phyloP scores from a whole-genome alignment of 2,329 filamentous ascomycete species.

The Pezicula carpinea region DNA sequence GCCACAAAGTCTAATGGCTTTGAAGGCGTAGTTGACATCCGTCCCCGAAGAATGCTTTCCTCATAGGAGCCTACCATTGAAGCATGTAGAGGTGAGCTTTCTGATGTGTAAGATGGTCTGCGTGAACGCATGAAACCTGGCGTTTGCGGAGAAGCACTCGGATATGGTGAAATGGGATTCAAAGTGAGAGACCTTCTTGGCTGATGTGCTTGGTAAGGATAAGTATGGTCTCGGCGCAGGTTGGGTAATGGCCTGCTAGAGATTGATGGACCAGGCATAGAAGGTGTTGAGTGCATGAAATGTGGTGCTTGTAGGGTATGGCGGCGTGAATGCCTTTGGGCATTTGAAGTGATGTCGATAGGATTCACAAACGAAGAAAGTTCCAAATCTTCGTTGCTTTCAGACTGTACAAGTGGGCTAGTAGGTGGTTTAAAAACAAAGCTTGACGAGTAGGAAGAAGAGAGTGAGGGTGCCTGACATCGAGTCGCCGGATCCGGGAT shows the following conservation, averaged over 20 bases:
- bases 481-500: conserved; percentile 9
- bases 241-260: conserved; percentile 39
- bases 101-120: conserved; percentile 66
- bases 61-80: conserved; percentile 98
- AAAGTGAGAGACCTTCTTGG: conserved; percentile 71
- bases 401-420: conserved; percentile 84
- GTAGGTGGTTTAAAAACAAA: conserved; percentile 87
- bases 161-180: conserved; percentile 39
- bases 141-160: conserved; percentile 42
- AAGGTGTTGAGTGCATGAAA: conserved; percentile 38
- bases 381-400: conserved; percentile 76
- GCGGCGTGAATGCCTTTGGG: conserved; percentile 45
- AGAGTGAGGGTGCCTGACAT: conserved; percentile 49
- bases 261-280: conserved; percentile 32
- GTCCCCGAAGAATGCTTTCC: conserved; percentile 87
- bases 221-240: conserved; percentile 55
- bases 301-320: conserved; percentile 68
- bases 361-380: conserved; percentile 49
- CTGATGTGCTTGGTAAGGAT: conserved; percentile 74
- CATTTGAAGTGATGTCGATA: conserved; percentile 39
- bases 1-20: conserved; percentile 89
- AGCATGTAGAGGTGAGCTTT: conserved; percentile 75
- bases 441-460: conserved; percentile 70
- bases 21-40: conserved; percentile 95
- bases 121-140: conserved; percentile 50